Evolutionary conservation across 371 early-diverging fungal species (phyloP), one percentile per base, ranked within the genome.

Genomic region (Mortierella sp.): DNA sequence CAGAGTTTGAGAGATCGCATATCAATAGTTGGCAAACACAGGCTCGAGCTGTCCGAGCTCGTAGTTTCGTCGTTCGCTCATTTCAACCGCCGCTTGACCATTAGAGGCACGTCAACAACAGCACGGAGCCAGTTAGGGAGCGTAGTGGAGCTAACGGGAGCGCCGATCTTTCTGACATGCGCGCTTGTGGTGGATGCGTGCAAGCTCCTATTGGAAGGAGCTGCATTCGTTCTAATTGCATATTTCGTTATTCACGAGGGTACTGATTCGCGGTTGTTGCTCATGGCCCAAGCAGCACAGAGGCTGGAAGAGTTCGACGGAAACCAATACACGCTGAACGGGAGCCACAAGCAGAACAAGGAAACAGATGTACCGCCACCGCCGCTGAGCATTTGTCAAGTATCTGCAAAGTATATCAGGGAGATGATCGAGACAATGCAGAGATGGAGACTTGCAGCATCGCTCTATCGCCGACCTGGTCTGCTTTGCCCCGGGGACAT

Each of bases 201-300:
- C 53, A 64, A 37, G 41, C 17, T 57, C 24, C 57, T 64, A n/a
- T 37, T 64, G 6, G 65, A 64, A 15, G 65, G 57, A 15, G 26
- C 58, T 2, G 65, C 65, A 2, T 64, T 64, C 46, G 56, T 64
- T 34, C 44, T 64, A 17, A 31, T 64, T 9, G 24, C 43, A 19
- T 57, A 57, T 21, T 57, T 46, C 17, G 23, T 30, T 14, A 64
- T 64, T 23, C 44, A 64, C 9, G 19, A 50, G 1, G 51, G 51
- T 14, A 24, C 19, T 9, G 65, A 64, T 30, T 5, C 52, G 27
- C n/a, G 51, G 6, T 19, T 64, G 44, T 46, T 51, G 52, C 32
- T 44, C 37, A 64, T 64, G 65, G 37, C 56, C 30, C 65, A 64
- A 32, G 65, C 57, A 7, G 65, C 65, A n/a, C 65, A 64, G 21